Evolutionary conservation across 345 rosid species (phyloP), one percentile per base, ranked within the genome.

Genomic region (Rhodamnia rubescens): DNA sequence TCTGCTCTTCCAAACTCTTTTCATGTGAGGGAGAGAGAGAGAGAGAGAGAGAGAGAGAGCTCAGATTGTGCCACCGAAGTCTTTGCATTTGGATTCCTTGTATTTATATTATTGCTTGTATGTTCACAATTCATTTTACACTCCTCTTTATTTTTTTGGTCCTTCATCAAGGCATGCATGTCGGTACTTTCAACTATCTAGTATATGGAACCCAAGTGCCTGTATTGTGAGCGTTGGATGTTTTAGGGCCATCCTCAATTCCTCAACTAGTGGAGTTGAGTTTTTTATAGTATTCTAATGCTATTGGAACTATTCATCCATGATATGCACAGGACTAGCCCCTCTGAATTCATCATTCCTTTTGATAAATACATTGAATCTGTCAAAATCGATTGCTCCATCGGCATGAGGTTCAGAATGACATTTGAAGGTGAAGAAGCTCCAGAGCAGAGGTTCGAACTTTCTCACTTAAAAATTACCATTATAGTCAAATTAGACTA

Each of bases 321-420:
- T 83, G 49, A 47, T 53, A 42, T 84, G 16, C 49, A 40, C 88
- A 91, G 93, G 91, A 92, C 93, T 80, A 91, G 93, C 86, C 93
- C 92, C 6, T 85, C 93, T 13, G 90, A 91, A 86, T 92, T 90
- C 83, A 89, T 91, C 83, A 89, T 92, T 83, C 93, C 93, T 20
- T 87, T 86, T 61, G 92, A 90, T 81, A 91, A 89, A 59, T 92
- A 90, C 83, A 87, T 87, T 87, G 92, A 91, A 81, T 87, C 92
- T 80, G 88, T 56, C 36, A 89, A 88, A 85, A 87, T 80, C 57
- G 87, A 91, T 80, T 89, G 86, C 83, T 85, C 92, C 27, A 89
- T 92, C n/a, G 94, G 94, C 47, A 90, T 90, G 94, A 91, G 94
- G 84, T 92, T 92, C 86, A 92, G 90, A 85, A 92, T 92, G 94